Evolutionary conservation across 78 protist genomes (phyloP), one percentile per base, ranked within the genome.

Genomic region (Mantamonas sphyraenae): DNA sequence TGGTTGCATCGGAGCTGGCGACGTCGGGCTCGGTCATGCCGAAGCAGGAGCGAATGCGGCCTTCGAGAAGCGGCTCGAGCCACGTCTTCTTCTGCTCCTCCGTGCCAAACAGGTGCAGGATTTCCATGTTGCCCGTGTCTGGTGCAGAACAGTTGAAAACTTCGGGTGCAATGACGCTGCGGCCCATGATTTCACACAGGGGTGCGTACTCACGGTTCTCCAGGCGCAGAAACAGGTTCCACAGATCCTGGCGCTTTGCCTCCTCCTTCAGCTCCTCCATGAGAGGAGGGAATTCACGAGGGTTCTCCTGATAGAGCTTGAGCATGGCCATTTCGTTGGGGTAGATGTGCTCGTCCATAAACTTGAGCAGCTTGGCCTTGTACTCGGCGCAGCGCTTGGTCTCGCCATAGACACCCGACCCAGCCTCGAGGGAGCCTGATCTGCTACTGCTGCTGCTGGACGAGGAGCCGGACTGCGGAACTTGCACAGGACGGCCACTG

Each of bases 121-220:
- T 76, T 62, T 89, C 94, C 94, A 89, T 89, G 83, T 90, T 90
- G 30, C 94, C 94, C 1, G 90, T 86, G 74, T 90, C 94, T 1
- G 94, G 94, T 0, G 94, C 94, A 37, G 64, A 0, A 74, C 94
- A 89, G 53, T 47, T 47, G 53, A 74, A 75, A 16, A 51, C 68
- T 35, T 88, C 86, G 7, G 83, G 10, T 1, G 84, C 76, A 19
- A n/a, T 33, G 3, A 38, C 62, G 17, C 7, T 5, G 7, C 70
- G 31, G 12, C 90, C 90, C 84, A 71, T 81, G 47, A 68, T 9
- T 68, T 84, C 94, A 9, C 75, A 64, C 43, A 89, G 58, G 30
- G 51, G 69, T 0, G 90, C 90, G 28, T 89, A 89, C 68, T 89
- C 90, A 9, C 53, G 30, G 9, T 70, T 50, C 39, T 80, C 24